phyloP scores from a whole-genome alignment of 148 eudicot species.

The Nepenthes gracilis region DNA sequence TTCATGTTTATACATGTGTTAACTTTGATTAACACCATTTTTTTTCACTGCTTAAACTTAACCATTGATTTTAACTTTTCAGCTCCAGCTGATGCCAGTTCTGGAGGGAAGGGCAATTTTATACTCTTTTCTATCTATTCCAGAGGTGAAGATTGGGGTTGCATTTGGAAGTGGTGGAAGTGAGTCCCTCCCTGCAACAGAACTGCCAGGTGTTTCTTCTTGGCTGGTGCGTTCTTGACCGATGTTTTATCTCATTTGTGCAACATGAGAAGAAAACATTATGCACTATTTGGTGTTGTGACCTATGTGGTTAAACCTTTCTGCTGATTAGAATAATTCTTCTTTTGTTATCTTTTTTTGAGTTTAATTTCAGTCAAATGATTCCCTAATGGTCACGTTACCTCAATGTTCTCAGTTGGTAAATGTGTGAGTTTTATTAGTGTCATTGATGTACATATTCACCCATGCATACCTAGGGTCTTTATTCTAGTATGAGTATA shows the following conservation, averaged over 20 bases:
- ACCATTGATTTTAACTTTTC: conserved; percentile 11
- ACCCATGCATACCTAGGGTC: too few relatives aligned
- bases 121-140: conserved; percentile 73
- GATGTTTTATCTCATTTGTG: neutral
- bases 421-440: neutral
- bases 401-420: neutral
- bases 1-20: neutral
- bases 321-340: too few relatives aligned
- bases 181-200: conserved; percentile 91
- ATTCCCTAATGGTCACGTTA: too few relatives aligned
- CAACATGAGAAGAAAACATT: neutral
- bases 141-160: conserved; percentile 82
- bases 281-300: neutral
- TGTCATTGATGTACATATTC: too few relatives aligned
- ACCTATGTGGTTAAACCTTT: neutral
- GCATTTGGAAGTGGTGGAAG: conserved; percentile 91
- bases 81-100: conserved; percentile 83
- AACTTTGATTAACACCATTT: neutral
- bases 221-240: conserved; percentile 61
- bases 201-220: conserved; percentile 87
- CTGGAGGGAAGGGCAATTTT: conserved; percentile 76
- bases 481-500: too few relatives aligned
- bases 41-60: too few relatives aligned
- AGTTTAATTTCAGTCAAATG: too few relatives aligned
- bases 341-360: too few relatives aligned